These are phyloP conservation scores for Beta lomatogona DNA, from an alignment of 179 eudicot species.

Conservation along the genomic window DNA sequence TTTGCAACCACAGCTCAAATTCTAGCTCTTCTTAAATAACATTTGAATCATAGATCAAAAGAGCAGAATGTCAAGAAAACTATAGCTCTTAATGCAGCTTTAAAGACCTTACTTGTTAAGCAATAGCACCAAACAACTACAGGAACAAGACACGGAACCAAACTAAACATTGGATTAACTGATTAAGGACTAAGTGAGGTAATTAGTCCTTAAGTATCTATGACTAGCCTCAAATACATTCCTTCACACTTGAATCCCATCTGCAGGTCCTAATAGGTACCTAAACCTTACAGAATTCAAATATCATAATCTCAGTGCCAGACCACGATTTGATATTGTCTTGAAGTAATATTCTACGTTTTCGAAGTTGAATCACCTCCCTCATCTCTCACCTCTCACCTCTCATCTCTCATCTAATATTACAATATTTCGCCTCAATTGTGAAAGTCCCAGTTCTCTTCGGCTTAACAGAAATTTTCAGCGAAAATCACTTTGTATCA, in stretches of 20 bases:
- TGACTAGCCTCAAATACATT: neutral
- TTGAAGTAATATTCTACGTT: no score
- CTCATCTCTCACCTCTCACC: no score
- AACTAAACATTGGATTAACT: neutral
- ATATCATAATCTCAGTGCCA: neutral
- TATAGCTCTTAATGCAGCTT: neutral
- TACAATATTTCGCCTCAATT: neutral
- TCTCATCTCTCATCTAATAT: neutral
- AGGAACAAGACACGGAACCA: neutral
- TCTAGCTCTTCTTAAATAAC: no score
- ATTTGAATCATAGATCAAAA: no score
- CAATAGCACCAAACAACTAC: neutral
- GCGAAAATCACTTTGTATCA: no score
- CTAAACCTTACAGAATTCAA: neutral
- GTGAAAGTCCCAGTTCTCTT: no score
- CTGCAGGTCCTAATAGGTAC: neutral
- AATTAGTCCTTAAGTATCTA: neutral
- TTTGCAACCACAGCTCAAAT: no score
- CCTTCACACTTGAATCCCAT: neutral
- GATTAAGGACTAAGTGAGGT: no score
- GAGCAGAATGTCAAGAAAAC: neutral
- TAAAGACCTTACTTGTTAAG: neutral
- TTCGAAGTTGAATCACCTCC: neutral
- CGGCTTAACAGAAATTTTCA: no score
- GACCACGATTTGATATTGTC: neutral